Base-by-base conservation (phyloP, 495 filamentous ascomycete species). In the Cercophora samala region DNA sequence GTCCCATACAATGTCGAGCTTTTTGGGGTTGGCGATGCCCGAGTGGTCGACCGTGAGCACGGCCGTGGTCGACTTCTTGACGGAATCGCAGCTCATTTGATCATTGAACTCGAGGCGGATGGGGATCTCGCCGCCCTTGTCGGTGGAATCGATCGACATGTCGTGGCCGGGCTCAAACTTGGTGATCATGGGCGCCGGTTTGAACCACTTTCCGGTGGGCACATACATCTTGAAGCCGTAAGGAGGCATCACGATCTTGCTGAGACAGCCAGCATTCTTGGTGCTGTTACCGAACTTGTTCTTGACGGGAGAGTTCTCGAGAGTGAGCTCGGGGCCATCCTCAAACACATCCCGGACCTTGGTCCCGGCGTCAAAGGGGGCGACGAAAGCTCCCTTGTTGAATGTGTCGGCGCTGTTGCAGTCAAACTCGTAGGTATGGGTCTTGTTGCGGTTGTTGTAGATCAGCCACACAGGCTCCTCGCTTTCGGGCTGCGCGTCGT, bases 311-410 rank as follows among this genome's bases (percentile, higher is more conserved):
- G 73, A 71, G 2, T 63, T 23, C 25, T 75, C 73, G 17, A 90
- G 72, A 0, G 72, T 80, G 46, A 83, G 72, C 68, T 89, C 83
- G 29, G 88, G 86, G 62, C 86, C 85, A 1, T 88, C 87, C 68
- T 82, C 87, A 73, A 90, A 89, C n/a, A 92, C 72, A 71, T 90
- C 89, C 69, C 83, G 84, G 67, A 91, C 88, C 1, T 81, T 84
- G 32, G 79, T 84, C 17, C 81, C 84, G 1, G 77, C 77, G 18
- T 78, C 75, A 66, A 87, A 91, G 0, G 89, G 86, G 15, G 88
- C 78, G 64, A 91, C 76, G 58, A 91, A 78, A 1, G 85, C 84
- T 0, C 37, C 37, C 13, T 46, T 46, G 4, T 68, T 65, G 53
- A 23, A 56, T 5, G 53, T 19, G 21, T 72, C 74, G 24, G 25